Evolutionary conservation across 1,284 basidiomycete genomes (phyloP), one percentile per base, ranked within the genome.

Genomic region (Fomitopsis palustris): DNA sequence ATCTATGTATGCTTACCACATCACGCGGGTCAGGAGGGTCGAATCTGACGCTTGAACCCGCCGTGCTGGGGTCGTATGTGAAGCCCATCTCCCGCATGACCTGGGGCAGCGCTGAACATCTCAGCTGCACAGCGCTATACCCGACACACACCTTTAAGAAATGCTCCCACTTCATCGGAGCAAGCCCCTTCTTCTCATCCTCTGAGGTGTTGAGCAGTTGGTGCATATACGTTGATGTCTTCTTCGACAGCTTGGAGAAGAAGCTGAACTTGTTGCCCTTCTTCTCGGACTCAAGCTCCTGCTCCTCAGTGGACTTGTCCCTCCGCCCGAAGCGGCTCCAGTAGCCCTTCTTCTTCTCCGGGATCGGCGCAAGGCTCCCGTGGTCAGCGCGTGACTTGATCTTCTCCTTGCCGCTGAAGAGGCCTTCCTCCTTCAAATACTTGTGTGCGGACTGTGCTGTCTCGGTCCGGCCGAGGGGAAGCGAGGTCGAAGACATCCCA

Each of bases 71-170:
- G 67, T 87, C 84, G 62, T 85, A 85, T 1, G 73, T 72, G 72
- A 92, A 92, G 43, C 90, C 90, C 81, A 92, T 85, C 56, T 89
- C 88, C 35, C 77, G 75, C 89, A 92, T 89, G 42, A 89, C 74
- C 90, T 92, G 51, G 10, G 33, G 47, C 9, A 31, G 6, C 21
- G 6, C 10, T 23, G 21, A 43, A 29, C n/a, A 16, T 27, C 25
- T 25, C 12, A 27, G 6, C 25, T 16, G 25, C 6, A 16, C 27
- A 3, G 14, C n/a, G 7, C 4, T 16, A 29, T 27, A 29, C 9
- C 19, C 7, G 8, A 17, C 57, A 68, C 35, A 59, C 54, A 83
- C 84, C 75, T 80, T 84, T 38, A 85, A 62, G 64, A 86, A 86
- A 38, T 78, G 76, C 37, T 91, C 88, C 90, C 90, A 92, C 59